phyloP scores from a whole-genome alignment of 2,329 filamentous ascomycete genomes.

The Metarhizium rileyi region DNA sequence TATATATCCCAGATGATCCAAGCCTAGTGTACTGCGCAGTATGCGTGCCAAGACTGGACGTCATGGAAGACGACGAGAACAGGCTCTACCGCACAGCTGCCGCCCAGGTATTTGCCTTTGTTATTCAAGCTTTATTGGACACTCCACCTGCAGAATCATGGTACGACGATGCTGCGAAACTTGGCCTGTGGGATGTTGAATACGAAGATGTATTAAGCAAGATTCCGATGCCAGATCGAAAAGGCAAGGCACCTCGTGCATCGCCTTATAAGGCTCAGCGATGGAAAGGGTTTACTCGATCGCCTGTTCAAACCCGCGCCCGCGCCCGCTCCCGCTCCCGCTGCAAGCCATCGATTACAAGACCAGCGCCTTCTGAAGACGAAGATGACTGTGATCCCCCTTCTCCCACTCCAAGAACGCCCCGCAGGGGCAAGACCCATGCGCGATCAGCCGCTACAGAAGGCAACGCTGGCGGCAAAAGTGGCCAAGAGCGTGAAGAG shows the following conservation, averaged over 20 bases:
- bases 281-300: slow-evolving; percentile 20
- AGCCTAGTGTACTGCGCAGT: slow-evolving; percentile 23
- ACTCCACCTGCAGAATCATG: slow-evolving; percentile 19
- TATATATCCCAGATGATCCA: slow-evolving; percentile 23
- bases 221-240: slow-evolving; percentile 15
- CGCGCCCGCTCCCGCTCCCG: neutral
- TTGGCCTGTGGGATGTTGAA: slow-evolving; percentile 25
- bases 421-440: too few relatives aligned
- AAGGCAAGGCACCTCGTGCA: slow-evolving; percentile 7
- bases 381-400: neutral
- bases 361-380: neutral
- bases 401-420: slow-evolving; percentile 1
- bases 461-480: too few relatives aligned
- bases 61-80: slow-evolving; percentile 21
- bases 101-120: slow-evolving; percentile 28
- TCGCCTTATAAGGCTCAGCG: slow-evolving; percentile 17
- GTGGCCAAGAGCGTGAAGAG: neutral
- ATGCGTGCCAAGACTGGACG: slow-evolving; percentile 24
- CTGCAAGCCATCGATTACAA: neutral
- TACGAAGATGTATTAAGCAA: slow-evolving; percentile 19
- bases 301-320: slow-evolving; percentile 13
- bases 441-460: too few relatives aligned
- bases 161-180: slow-evolving; percentile 18
- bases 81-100: slow-evolving; percentile 27
- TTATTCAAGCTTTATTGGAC: slow-evolving; percentile 21